Base-by-base conservation (phyloP, 2,329 filamentous ascomycete genomes). In the Phaeosphaeriaceae sp. region DNA sequence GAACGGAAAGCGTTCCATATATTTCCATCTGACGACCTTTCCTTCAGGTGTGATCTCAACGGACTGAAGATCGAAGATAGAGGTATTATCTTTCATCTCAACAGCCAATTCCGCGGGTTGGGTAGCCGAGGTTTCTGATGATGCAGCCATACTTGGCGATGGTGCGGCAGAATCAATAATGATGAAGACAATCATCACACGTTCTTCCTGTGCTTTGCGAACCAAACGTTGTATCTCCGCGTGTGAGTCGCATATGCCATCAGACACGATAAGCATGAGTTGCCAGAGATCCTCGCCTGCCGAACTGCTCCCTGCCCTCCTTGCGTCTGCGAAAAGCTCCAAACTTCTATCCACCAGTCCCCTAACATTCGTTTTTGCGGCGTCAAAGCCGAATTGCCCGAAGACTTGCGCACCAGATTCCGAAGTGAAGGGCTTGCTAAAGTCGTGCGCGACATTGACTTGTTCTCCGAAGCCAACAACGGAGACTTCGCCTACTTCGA, bases 121-220 rank as follows among this genome's bases (percentile, higher is more conserved):
- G 2, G 48, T 46, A n/a, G 46, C 51, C 1, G 46, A 38, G 8
- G 48, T 29, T 7, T 51, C 23, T 4, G 50, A 45, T 1, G 40
- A 41, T 3, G 59, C 41, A 7, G 46, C 50, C 16, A 36, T 41
- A n/a, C 48, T 46, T 3, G 50, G 39, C 6, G 50, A 37, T 3
- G 63, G 54, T 3, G 70, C 60, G 1, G 63, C 68, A 36, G 84
- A 80, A 77, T 99, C 94, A 68, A 99, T 91, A 65, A 99, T 89
- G 63, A 99, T 90, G 72, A 99, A 99, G 5, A 99, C 93, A 56
- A 97, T 87, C 90, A 99, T 97, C 69, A 99, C 95, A 13, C 92
- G 83, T 75, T 97, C 90, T 73, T 97, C 92, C 66, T 92, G 86
- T 1, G 94, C 93, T 74, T 93, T 88, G 8, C 94, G 83, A 9